These are phyloP conservation scores for Vinca major DNA, from an alignment of 305 asterid species.

Conservation along the genomic window DNA sequence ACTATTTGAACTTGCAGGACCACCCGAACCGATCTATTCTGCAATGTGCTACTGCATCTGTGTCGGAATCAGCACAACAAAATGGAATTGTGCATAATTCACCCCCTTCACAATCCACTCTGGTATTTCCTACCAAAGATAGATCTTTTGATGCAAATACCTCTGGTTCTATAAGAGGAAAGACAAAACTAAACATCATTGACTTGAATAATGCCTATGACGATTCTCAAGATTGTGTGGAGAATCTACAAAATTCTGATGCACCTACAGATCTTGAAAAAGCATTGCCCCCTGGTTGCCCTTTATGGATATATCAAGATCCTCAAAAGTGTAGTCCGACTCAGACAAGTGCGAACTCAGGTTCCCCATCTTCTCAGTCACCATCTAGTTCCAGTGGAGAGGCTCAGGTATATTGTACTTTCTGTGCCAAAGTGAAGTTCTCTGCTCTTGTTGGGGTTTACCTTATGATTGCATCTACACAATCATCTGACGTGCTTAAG, in stretches of 20 bases:
- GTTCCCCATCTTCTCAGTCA: slow-evolving; percentile 62
- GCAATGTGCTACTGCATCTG: slow-evolving; percentile 28
- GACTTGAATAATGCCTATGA: slow-evolving; percentile 81
- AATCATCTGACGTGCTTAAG: neutral
- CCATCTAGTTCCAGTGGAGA: slow-evolving; percentile 86
- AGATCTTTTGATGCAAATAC: slow-evolving; percentile 30
- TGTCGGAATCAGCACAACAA: slow-evolving; percentile 31
- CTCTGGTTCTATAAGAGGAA: slow-evolving; percentile 27
- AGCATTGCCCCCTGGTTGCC: slow-evolving; percentile 25
- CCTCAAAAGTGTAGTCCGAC: slow-evolving; percentile 57
- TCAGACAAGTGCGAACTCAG: slow-evolving; percentile 67
- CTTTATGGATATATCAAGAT: slow-evolving; percentile 44
- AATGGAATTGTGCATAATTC: slow-evolving; percentile 31
- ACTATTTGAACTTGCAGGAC: slow-evolving; percentile 47
- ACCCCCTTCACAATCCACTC: slow-evolving; percentile 32
- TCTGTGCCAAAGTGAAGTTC: neutral
- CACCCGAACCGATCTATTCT: slow-evolving; percentile 21
- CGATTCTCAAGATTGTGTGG: slow-evolving; percentile 67
- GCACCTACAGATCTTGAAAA: slow-evolving; percentile 31
- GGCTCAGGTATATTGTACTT: slow-evolving; percentile 52
- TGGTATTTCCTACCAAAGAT: slow-evolving; percentile 27
- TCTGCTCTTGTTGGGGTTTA: too few species aligned
- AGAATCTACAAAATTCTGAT: slow-evolving; percentile 33
- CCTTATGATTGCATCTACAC: neutral
- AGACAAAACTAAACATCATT: slow-evolving; percentile 40